Evolutionary conservation across 2,329 filamentous ascomycete species (phyloP), one percentile per base, ranked within the genome.

Genomic region (Cytospora chrysosperma): DNA sequence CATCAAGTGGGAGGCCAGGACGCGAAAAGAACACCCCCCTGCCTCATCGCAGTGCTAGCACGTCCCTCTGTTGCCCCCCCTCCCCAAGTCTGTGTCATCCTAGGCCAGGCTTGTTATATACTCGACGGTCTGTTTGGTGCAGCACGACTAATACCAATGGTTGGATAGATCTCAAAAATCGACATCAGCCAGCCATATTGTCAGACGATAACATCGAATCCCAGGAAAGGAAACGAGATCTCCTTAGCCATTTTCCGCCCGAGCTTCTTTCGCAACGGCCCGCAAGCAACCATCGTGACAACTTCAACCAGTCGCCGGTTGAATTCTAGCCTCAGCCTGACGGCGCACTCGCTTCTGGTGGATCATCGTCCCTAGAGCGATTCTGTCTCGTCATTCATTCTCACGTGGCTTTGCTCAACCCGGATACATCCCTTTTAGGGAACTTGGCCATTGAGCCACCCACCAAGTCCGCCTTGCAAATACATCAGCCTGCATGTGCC

Each of bases 401-500:
- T 80, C 77, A 81, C 78, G 78, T 81, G 82, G 80, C 75, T 75
- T 68, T 66, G 59, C 74, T 74, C 72, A 71, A 72, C 70, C 71
- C 72, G 70, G 73, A 72, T 69, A 70, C 69, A 71, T 75, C 73
- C 72, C 19, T 26, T 52, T 51, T 62, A 64, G 57, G 65, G 30
- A 71, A 70, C 70, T 70, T 67, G 62, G 65, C 58, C 52, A 69
- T 69, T 70, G 67, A 78, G 75, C 73, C 74, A 75, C 71, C 70
- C 71, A 70, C 67, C 65, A 68, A 68, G 69, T 56, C 63, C 71
- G 70, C 73, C 75, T 76, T 72, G 74, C 77, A 75, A 75, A 73
- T 73, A 79, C 79, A 81, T 81, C 81, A 79, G 79, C 81, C 78
- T 82, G 83, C 84, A 86, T 84, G 82, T 83, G 81, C 80, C 78